Evolutionary conservation across 495 filamentous ascomycete species (phyloP).

Genomic region (Xeromyces bisporus): DNA sequence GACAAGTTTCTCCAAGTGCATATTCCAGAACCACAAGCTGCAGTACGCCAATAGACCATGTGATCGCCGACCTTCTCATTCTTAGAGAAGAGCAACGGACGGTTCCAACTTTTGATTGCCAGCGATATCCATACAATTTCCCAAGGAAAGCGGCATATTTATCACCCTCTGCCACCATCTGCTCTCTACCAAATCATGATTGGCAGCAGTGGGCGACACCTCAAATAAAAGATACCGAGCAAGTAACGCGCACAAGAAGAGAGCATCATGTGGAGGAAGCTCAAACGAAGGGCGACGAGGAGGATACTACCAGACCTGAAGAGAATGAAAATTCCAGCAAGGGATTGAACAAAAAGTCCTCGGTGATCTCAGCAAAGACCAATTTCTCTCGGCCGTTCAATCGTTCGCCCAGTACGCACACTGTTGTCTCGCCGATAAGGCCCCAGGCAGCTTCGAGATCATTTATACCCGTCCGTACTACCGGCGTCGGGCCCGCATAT

Average conservation of each 20-base stretch:
- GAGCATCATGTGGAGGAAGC: constrained; percentile 44
- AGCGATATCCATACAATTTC: constrained; percentile 23
- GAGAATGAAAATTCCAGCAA: neutral
- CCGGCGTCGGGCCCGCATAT: neutral
- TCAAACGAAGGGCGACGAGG: constrained; percentile 36
- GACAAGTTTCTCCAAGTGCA: constrained; percentile 27
- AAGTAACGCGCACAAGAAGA: constrained; percentile 10
- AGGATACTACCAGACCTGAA: too few species aligned
- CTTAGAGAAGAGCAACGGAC: constrained; percentile 17
- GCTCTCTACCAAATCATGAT: constrained; percentile 21
- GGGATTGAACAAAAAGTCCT: constrained; percentile 1
- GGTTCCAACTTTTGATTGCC: constrained; percentile 29
- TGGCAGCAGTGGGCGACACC: constrained; percentile 35
- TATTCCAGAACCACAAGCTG: constrained; percentile 41
- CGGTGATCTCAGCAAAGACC: constrained; percentile 7
- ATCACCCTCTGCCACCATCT: neutral
- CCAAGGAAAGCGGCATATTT: constrained; percentile 8
- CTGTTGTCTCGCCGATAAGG: constrained; percentile 11
- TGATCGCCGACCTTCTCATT: constrained; percentile 4
- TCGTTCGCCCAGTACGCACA: constrained; percentile 17
- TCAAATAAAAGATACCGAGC: constrained; percentile 23
- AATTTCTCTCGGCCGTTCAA: constrained; percentile 25
- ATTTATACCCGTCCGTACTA: neutral
- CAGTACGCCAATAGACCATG: constrained; percentile 15
- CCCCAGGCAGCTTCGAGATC: neutral